phyloP scores from a whole-genome alignment of 108 stramenopile species.

The Nannochloropsis oceanica region DNA sequence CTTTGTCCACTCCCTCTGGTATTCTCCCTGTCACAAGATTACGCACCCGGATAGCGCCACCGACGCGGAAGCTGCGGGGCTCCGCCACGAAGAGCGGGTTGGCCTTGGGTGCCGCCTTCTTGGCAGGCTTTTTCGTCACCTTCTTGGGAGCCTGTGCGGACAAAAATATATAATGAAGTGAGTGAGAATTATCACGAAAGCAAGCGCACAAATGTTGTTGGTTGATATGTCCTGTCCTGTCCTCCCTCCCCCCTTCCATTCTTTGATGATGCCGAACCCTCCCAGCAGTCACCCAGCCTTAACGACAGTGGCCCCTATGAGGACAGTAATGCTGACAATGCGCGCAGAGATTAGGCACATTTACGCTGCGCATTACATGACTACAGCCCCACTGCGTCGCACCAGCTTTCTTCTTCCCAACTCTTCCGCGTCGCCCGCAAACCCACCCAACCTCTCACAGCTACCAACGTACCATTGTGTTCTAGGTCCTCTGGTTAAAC shows the following conservation, averaged over 20 bases:
- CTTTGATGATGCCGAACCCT: too few species aligned
- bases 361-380: too few species aligned
- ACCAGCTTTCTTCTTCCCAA: neutral
- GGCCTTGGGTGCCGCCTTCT: slow-evolving; percentile 41
- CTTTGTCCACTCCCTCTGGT: neutral
- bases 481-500: neutral
- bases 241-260: too few species aligned
- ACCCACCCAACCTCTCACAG: neutral
- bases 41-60: slow-evolving; percentile 70
- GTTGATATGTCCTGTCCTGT: too few species aligned
- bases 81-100: slow-evolving; percentile 86
- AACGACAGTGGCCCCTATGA: too few species aligned
- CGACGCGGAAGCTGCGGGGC: slow-evolving; percentile 71
- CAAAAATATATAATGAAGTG: too few species aligned
- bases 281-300: too few species aligned
- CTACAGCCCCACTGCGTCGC: too few species aligned
- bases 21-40: neutral
- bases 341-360: too few species aligned
- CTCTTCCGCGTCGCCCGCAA: neutral
- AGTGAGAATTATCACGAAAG: too few species aligned
- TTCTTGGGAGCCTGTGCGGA: slow-evolving; percentile 24
- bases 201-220: too few species aligned
- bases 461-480: neutral
- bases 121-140: slow-evolving; percentile 44
- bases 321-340: too few species aligned